Base-by-base conservation (phyloP, 345 rosid genomes). In the Gossypium arboreum region DNA sequence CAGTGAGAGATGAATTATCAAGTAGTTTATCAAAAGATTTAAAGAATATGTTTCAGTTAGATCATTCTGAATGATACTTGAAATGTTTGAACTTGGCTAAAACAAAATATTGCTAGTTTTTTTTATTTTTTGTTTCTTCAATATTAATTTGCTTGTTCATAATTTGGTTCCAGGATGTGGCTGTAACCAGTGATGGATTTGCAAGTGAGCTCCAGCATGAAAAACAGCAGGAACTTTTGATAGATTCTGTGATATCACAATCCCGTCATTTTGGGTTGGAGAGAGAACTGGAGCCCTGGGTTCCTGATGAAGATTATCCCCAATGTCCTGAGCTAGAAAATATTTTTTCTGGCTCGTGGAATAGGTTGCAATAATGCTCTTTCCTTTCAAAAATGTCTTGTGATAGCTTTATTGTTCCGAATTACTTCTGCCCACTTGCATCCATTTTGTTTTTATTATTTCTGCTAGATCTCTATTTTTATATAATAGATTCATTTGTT, bases 241-340 rank as follows among this genome's bases (percentile, higher is more conserved):
- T 87, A 27, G 98, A 96, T 78, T 90, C 99, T 60, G 79, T 20
- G 29, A 92, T 96, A 85, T 93, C 99, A 27, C 89, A 87, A 65
- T 78, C 92, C 50, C 81, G 76, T 61, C 85, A 72, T 73, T 82
- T 64, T 77, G 97, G 88, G 68, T n/a, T 51, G 72, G 94, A 73
- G 83, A 96, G 94, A 82, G 94, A 88, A 88, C 89, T 96, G 69
- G 82, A 77, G 76, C 97, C 82, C 24, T 93, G 99, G 99, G 81
- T 89, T 59, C 97, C 98, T 71, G 97, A 90, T 76, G 94, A 79
- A 76, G 85, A 85, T 84, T 85, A 73, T 77, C 97, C 85, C 18
- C 86, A 79, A 54, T 78, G 86, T 79, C 86, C 94, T 63, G 94
- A 84, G 69, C 72, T 89, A 78, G 98, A 90, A 29, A 87, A 89